These are phyloP conservation scores for Penicillium atrosanguineum DNA, from an alignment of 495 filamentous ascomycete genomes.

Conservation along the genomic window DNA sequence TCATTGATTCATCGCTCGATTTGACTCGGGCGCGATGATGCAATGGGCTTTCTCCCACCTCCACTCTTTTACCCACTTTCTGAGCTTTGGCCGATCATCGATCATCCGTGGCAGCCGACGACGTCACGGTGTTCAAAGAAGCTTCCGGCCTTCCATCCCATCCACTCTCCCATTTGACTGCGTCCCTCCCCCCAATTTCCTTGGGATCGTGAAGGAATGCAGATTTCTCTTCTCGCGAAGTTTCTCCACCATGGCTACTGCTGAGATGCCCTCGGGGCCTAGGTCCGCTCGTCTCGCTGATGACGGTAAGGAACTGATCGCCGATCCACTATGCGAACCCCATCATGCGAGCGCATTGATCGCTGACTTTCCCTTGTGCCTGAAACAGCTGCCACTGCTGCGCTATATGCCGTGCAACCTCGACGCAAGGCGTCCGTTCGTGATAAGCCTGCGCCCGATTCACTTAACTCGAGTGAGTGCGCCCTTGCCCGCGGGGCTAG, in stretches of 20 bases:
- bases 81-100: slow-evolving; percentile 1
- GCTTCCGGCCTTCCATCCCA: slow-evolving; percentile 34
- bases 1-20: slow-evolving; percentile 21
- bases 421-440: slow-evolving; percentile 38
- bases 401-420: slow-evolving; percentile 48
- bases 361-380: slow-evolving; percentile 13
- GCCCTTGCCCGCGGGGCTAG: slow-evolving; percentile 10
- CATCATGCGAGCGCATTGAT: background rate
- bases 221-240: slow-evolving; percentile 15
- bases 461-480: slow-evolving; percentile 27
- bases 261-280: slow-evolving; percentile 23
- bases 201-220: slow-evolving; percentile 1
- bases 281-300: slow-evolving; percentile 38
- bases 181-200: background rate
- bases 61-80: background rate
- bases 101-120: slow-evolving; percentile 21
- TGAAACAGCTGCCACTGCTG: slow-evolving; percentile 50
- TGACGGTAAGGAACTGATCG: slow-evolving; percentile 36
- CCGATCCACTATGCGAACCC: slow-evolving; percentile 1
- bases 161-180: slow-evolving; percentile 6
- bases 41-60: slow-evolving; percentile 10
- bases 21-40: slow-evolving; percentile 17
- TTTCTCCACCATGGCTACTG: slow-evolving; percentile 32
- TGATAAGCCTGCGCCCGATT: slow-evolving; percentile 26
- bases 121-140: slow-evolving; percentile 25